phyloP scores from a whole-genome alignment of 2,329 filamentous ascomycete genomes.

The Pseudogymnoascus sp. region DNA sequence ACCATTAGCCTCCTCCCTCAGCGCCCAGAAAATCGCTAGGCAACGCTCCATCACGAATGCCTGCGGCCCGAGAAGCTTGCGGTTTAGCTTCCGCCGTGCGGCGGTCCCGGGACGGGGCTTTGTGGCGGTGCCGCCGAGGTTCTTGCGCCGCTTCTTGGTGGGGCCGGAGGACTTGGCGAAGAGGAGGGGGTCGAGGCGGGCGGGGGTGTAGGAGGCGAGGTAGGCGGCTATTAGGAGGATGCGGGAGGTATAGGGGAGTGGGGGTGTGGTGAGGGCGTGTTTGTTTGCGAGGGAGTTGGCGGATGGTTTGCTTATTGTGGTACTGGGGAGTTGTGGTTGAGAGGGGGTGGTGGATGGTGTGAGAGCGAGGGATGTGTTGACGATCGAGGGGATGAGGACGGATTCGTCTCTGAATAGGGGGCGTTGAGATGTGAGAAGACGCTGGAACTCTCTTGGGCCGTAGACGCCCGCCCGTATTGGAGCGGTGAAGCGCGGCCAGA shows the following conservation, averaged over 20 bases:
- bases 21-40: constrained; percentile 66
- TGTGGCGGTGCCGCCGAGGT: constrained; percentile 37
- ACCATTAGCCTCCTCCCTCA: constrained; percentile 39
- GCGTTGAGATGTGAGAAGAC: constrained; percentile 65
- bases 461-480: constrained; percentile 70
- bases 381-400: constrained; percentile 58
- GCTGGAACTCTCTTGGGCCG: constrained; percentile 72
- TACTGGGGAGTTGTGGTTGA: background rate
- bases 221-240: constrained; percentile 70
- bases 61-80: constrained; percentile 68
- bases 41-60: constrained; percentile 72
- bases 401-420: constrained; percentile 64
- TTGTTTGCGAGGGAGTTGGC: constrained; percentile 41
- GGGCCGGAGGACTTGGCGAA: constrained; percentile 48
- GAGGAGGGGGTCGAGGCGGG: constrained; percentile 62
- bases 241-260: constrained; percentile 63
- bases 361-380: constrained; percentile 24
- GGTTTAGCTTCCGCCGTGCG: constrained; percentile 64
- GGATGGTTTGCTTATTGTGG: background rate
- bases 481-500: constrained; percentile 80
- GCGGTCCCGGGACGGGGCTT: constrained; percentile 26
- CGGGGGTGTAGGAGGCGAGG: constrained; percentile 71
- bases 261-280: constrained; percentile 22
- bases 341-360: constrained; percentile 10
- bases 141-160: constrained; percentile 30